Evolutionary conservation across 768 basidiomycete species (phyloP), one percentile per base, ranked within the genome.

Genomic region (Tulasnella sp.): DNA sequence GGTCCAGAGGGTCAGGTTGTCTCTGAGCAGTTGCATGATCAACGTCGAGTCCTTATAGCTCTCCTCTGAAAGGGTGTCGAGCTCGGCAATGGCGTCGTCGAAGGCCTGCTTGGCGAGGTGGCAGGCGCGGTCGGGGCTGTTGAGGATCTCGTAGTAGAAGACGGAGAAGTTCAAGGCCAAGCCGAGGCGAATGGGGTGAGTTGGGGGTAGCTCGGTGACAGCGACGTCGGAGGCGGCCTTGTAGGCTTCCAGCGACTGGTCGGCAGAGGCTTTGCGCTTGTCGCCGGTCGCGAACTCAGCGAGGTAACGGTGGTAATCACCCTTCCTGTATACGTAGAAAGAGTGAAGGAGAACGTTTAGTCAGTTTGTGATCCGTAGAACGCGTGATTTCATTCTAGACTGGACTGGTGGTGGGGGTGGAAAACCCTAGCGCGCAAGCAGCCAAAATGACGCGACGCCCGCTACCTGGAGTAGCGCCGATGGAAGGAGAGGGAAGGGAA

Each of bases 141-240:
- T 90, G 80, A 90, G 88, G 82, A 95, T 93, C 83, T 96, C 91
- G 83, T 94, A 94, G 84, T 93, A 95, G 86, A 93, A 96, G 73
- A 96, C 95, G n/a, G 93, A 91, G 85, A 96, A 95, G 86, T 96
- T 96, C 82, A 96, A 87, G 44, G 94, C 94, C 73, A 96, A 86
- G 46, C 94, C 95, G 78, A 96, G 86, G 81, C 94, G 89, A 79
- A 95, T 96, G 77, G 95, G 94, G 85, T 96, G 93, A 71, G 92
- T 90, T 7, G 91, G 87, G 35, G 90, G 90, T 74, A 96, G 89
- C 81, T 92, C 91, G 78, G 88, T 87, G 77, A 86, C 84, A 48
- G 94, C 94, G 81, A 95, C 93, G 84, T 93, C 90, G 83, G 94
- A 95, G 71, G 95, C 93, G 78, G 88, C 85, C 86, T 93, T 94